These are phyloP conservation scores for Beauveria sp. DNA, from an alignment of 2,329 filamentous ascomycete genomes.

Conservation along the genomic window DNA sequence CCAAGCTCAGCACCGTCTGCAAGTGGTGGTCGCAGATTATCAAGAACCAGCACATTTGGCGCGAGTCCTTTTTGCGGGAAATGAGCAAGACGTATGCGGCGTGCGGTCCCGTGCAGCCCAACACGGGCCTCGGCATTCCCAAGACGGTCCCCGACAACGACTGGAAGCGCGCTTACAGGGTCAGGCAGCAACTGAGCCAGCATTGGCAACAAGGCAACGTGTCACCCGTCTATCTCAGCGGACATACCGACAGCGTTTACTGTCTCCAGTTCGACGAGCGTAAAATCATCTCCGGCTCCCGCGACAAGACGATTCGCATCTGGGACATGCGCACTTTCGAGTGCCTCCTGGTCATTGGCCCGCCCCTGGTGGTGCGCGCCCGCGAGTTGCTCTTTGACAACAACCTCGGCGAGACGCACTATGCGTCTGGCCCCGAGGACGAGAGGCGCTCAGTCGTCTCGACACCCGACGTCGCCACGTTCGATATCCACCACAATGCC, in stretches of 20 bases:
- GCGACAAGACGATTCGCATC: conserved; percentile 89
- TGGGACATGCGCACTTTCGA: conserved; percentile 90
- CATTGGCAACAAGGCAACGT: conserved; percentile 77
- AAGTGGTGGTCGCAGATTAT: conserved; percentile 40
- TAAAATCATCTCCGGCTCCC: conserved; percentile 94
- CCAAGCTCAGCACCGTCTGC: conserved; percentile 43
- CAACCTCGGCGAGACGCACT: conserved; percentile 45
- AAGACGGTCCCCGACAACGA: conserved; percentile 54
- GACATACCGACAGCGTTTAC: conserved; percentile 93
- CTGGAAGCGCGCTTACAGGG: conserved; percentile 80
- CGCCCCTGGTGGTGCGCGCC: conserved; percentile 54
- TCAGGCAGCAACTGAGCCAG: conserved; percentile 65
- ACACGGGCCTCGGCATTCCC: conserved; percentile 51
- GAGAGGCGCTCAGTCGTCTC: conserved; percentile 33
- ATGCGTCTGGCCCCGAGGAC: conserved; percentile 46
- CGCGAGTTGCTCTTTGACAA: conserved; percentile 43
- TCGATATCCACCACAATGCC: conserved; percentile 68
- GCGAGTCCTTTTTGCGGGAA: conserved; percentile 54
- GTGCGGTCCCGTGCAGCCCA: conserved; percentile 42
- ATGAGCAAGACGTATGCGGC: conserved; percentile 55
- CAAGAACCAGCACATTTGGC: conserved; percentile 53
- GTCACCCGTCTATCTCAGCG: conserved; percentile 79
- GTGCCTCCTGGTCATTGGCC: conserved; percentile 81
- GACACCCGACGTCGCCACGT: conserved; percentile 48
- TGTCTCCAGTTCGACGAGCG: conserved; percentile 97